Conservation (phyloP, 1,139 yeast genomes). For the Pichia norvegensis region DNA sequence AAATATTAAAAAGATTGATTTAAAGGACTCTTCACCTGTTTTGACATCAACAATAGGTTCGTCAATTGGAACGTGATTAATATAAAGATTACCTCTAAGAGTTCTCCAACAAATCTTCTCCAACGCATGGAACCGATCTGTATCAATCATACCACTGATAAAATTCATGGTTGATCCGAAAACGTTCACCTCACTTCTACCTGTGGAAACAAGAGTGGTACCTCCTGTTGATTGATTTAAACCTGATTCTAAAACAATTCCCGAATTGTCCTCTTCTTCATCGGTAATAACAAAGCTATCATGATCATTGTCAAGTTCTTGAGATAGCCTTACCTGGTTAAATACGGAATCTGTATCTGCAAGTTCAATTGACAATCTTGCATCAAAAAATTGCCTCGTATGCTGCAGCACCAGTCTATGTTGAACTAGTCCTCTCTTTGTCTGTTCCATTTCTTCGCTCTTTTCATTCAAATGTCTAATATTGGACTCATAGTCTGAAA, state of each 20-base stretch:
- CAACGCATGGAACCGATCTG: slow-evolving; percentile 60
- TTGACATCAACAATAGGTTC: slow-evolving; percentile 48
- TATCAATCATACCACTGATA: slow-evolving; percentile 76
- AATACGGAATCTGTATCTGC: slow-evolving; percentile 20
- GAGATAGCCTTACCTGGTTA: slow-evolving; percentile 22
- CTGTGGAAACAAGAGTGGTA: slow-evolving; percentile 6
- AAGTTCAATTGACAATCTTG: slow-evolving; percentile 25
- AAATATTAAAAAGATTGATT: slow-evolving; percentile 59
- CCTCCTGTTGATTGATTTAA: background rate
- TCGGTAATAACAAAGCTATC: slow-evolving; percentile 24
- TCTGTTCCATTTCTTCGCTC: slow-evolving; percentile 31
- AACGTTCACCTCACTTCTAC: slow-evolving; percentile 23
- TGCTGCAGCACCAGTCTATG: slow-evolving; percentile 41
- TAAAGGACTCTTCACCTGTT: slow-evolving; percentile 42
- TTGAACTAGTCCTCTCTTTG: slow-evolving; percentile 35
- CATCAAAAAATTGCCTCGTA: slow-evolving; percentile 28
- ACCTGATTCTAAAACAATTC: slow-evolving; percentile 17
- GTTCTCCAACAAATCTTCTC: slow-evolving; percentile 92
- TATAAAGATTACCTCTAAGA: slow-evolving; percentile 63
- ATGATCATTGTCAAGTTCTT: slow-evolving; percentile 22
- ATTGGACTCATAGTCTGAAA: slow-evolving; percentile 35
- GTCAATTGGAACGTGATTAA: slow-evolving; percentile 60
- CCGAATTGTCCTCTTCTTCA: slow-evolving; percentile 16
- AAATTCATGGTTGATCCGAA: slow-evolving; percentile 36
- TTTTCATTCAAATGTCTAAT: slow-evolving; percentile 40